Base-by-base conservation (phyloP, 768 basidiomycete genomes). In the Mycena sanguinolenta region DNA sequence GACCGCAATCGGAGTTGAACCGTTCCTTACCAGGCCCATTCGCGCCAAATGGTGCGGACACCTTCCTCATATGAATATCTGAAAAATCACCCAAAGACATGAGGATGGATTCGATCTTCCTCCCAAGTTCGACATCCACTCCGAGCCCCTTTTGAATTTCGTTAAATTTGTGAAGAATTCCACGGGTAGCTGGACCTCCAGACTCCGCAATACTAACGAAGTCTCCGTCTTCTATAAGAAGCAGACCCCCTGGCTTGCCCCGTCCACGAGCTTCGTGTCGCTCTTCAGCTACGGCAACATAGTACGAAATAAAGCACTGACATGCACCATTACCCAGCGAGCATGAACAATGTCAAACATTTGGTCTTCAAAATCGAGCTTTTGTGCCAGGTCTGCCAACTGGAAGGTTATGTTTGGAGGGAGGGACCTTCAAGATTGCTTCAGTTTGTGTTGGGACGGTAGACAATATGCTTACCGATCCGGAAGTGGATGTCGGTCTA, bases 211-310 rank as follows among this genome's bases (percentile, higher is more conserved):
- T 10, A 19, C 49, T 52, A 4, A 10, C 19, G 36, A 67, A 9
- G 16, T 67, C 65, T 8, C 30, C 14, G 1, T 67, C 65, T 42
- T 67, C 65, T 16, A 67, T 60, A 25, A 67, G 46, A 13, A 67
- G 58, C 16, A 67, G 58, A 28, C 65, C 65, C 13, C 65, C 65
- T 7, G 65, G 65, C 38, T 27, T 67, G 28, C 9, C 39, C 39
- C 65, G 28, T 67, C 28, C 36, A 25, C 23, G 28, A 67, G 38
- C 65, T 67, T 21, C 3, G 28, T 39, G 13, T 27, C 10, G 5
- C 13, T 6, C 23, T 50, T 50, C 25, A 50, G 49, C 34, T 0
- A 10, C 39, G 16, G 19, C 32, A 10, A 4, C 10, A 14, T 4
- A 36, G 8, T 17, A 27, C 12, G 7, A 49, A 16, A 17, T 3